Base-by-base conservation (phyloP, 352 stramenopile genomes). In the Thalassiosira exigua region DNA sequence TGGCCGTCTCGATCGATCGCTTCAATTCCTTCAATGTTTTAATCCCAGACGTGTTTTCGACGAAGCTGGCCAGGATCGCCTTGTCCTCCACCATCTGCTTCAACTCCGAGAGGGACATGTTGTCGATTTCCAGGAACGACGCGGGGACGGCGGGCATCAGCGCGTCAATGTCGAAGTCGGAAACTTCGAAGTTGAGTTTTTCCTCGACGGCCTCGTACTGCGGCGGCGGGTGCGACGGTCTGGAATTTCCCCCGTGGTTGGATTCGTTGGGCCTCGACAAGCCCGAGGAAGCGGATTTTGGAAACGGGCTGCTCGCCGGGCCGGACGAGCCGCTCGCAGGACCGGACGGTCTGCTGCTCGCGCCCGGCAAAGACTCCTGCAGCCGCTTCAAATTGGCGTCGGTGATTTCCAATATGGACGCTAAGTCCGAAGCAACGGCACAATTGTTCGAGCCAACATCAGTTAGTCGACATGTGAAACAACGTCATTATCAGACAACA, bases 101-200 rank as follows among this genome's bases (percentile, higher is more conserved):
- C 27, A 94, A 48, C 66, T 91, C 62, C 9, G 64, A 77, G 11
- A 76, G 24, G 1, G 75, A 36, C 79, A 91, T 84, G 11, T 48
- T 24, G 12, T 93, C 73, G 7, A 93, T 39, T 69, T 86, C 59
- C 19, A 69, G 56, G 78, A 93, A 93, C 12, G 66, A 72, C 22
- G 36, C n/a, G 19, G 90, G 90, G 62, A 93, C 75, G 1, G 21
- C 1, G 11, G 88, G 87, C 41, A 93, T 86, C 0, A 87, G 59
- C n/a, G 79, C 64, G 22, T 85, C 69, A 7, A 29, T 30, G 9
- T 30, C 46, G 5, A 12, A 11, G 5, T 4, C 11, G 4, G 41
- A 22, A 32, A 69, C 44, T 29, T 73, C 32, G 19, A 57, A 17
- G 51, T 21, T 17, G 12, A 44, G 48, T 44, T 22, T 53, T n/a